Percentiles rank a stretch among this genome's conserved stretches.
Evolutionary conservation across 73 alveolate species (phyloP).

Genomic region (Urostyla sp.): DNA sequence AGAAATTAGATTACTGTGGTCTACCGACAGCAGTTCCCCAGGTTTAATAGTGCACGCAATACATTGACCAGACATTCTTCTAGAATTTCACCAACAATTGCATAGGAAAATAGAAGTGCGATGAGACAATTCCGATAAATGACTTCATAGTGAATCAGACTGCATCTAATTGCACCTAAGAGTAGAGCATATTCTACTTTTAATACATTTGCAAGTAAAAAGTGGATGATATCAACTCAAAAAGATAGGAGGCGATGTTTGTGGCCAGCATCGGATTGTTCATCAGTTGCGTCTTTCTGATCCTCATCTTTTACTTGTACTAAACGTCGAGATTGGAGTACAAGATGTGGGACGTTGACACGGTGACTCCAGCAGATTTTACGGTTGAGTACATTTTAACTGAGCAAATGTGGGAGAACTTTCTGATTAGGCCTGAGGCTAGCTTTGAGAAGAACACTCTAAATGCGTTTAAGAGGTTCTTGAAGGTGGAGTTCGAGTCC

Average conservation of each 20-base stretch:
- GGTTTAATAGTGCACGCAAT: conserved; percentile 2
- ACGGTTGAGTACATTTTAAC: conserved; percentile 39
- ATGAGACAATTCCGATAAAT: not conserved
- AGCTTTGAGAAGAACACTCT: not conserved
- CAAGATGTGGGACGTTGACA: conserved; percentile 57
- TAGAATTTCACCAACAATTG: conserved; percentile 29
- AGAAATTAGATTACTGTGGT: conserved; percentile 35
- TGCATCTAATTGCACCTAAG: conserved; percentile 1
- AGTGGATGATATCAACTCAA: not conserved
- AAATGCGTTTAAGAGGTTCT: too few species aligned
- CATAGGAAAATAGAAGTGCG: conserved; percentile 33
- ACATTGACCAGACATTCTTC: not conserved
- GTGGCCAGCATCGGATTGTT: conserved; percentile 28
- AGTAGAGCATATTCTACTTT: conserved; percentile 26
- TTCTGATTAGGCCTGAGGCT: not conserved
- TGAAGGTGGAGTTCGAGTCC: not conserved
- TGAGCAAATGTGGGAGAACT: conserved; percentile 23
- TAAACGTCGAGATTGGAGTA: conserved; percentile 15
- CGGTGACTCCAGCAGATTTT: conserved; percentile 72
- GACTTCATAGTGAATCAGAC: not conserved
- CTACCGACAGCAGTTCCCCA: conserved; percentile 9
- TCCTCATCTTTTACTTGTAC: conserved; percentile 7
- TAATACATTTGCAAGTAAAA: conserved; percentile 48
- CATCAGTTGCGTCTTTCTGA: conserved; percentile 9
- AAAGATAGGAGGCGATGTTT: conserved; percentile 47